Conservation (phyloP, 345 rosid genomes). For the Kandelia obovata region DNA sequence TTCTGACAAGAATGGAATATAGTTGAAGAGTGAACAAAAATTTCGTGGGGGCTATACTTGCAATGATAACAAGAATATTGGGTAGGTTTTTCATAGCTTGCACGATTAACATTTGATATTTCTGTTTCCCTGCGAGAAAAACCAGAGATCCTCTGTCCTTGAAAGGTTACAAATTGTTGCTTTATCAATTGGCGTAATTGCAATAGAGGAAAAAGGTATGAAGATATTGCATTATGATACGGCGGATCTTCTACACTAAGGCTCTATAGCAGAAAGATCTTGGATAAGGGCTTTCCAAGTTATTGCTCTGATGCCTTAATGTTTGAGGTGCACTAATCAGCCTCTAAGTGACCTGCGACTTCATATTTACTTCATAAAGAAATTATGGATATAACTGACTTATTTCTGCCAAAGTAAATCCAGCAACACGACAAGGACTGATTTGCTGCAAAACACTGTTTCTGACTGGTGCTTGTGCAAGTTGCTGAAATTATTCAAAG, state of each 20-base stretch:
- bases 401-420: not conserved
- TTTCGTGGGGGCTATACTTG: not conserved
- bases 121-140: not conserved
- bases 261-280: too few relatives aligned
- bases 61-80: not conserved
- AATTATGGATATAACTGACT: too few relatives aligned
- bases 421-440: not conserved
- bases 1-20: constrained; percentile 4
- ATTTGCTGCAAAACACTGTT: not conserved
- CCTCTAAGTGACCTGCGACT: too few relatives aligned
- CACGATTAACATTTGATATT: not conserved
- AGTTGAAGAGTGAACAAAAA: not conserved
- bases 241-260: too few relatives aligned
- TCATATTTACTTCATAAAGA: too few relatives aligned
- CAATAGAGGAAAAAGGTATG: too few relatives aligned
- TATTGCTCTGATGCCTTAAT: too few relatives aligned
- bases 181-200: too few relatives aligned
- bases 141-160: not conserved
- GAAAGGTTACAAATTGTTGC: too few relatives aligned
- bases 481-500: constrained; percentile 15
- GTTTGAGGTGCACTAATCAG: too few relatives aligned
- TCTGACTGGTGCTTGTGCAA: constrained; percentile 15
- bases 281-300: too few relatives aligned
- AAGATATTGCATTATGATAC: too few relatives aligned
- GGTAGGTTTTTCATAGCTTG: not conserved